Evolutionary conservation across 768 basidiomycete genomes (phyloP), one percentile per base, ranked within the genome.

Genomic region (Boletus subcaerulescens): DNA sequence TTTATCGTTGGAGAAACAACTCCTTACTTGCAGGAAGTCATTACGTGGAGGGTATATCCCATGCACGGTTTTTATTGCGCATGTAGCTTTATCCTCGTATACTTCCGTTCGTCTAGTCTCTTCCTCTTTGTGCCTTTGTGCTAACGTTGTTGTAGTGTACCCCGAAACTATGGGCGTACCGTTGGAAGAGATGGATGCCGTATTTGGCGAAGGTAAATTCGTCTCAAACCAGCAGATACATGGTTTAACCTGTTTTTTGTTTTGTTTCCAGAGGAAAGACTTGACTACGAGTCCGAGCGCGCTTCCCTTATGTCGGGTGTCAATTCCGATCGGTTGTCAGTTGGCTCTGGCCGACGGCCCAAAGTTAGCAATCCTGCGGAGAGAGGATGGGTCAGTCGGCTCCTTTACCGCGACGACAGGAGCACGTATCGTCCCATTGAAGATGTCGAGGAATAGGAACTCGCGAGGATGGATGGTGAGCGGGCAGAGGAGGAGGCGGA

Each of bases 1-100:
- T 96, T 87, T 71, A 71, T 93, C 54, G 91, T 98, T 39, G 94
- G 94, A 32, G 88, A 90, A 68, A 77, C 84, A 29, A 98, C 94
- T 0, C 95, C 94, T 2, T 80, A 84, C 50, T 75, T 97, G 38
- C 93, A 96, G 71, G 92, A 94, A 55, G 71, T 81, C 20, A 96
- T 98, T 61, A 80, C 80, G 40, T 98, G 95, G 94, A 80, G 90
- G 45, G 69, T 98, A 51, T 97, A 98, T 73, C 91, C 92, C 0
- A 95, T 98, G 93, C 93, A 96, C 62, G 92, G 87, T 22, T 93
- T 93, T 74, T 94, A 93, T 72, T 93, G 93, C 67, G 82, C 82
- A 10, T 86, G 89, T 64, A 91, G 91, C 65, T 91, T 95, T 67
- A 74, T 96, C 45, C 75, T 93, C 42, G 89, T 93, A 6, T 92